Percentiles rank a stretch among this genome's conserved stretches.
These are phyloP conservation scores for Blastobotrys attinorum DNA, from an alignment of 805 yeast genomes.

Conservation along the genomic window DNA sequence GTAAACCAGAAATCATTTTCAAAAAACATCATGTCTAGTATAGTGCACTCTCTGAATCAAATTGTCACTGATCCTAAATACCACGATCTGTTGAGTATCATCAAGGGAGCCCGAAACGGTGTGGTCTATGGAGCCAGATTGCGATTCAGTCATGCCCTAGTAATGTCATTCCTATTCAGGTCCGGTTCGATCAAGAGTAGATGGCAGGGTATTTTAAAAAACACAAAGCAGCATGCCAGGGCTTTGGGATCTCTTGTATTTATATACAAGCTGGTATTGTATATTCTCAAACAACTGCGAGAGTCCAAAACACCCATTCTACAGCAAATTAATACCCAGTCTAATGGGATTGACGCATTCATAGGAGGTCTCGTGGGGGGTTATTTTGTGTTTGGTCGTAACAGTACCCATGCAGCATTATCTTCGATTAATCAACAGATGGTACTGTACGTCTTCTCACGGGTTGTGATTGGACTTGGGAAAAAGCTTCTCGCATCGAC, in stretches of 20 bases:
- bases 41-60: constrained; percentile 15
- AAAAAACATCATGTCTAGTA: constrained; percentile 1
- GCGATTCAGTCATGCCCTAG: constrained; percentile 57
- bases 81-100: constrained; percentile 30
- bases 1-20: too few relatives aligned
- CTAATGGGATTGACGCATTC: constrained; percentile 20
- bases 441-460: constrained; percentile 62
- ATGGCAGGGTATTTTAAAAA: constrained; percentile 38
- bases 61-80: constrained; percentile 29
- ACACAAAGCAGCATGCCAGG: constrained; percentile 48
- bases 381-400: constrained; percentile 34
- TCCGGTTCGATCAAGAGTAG: constrained; percentile 43
- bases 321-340: constrained; percentile 10
- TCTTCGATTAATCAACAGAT: constrained; percentile 59
- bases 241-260: constrained; percentile 51
- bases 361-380: constrained; percentile 36
- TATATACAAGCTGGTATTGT: constrained; percentile 37
- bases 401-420: constrained; percentile 15
- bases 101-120: constrained; percentile 37
- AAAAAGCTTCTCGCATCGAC: constrained; percentile 39
- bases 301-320: constrained; percentile 19
- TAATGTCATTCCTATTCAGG: constrained; percentile 49
- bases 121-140: constrained; percentile 55
- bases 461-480: constrained; percentile 57
- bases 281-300: constrained; percentile 19